A percentile compares a stretch with the other conserved stretches of the same genome.
phyloP scores from a whole-genome alignment of 2,329 filamentous ascomycete genomes.

The Claviceps sp. region DNA sequence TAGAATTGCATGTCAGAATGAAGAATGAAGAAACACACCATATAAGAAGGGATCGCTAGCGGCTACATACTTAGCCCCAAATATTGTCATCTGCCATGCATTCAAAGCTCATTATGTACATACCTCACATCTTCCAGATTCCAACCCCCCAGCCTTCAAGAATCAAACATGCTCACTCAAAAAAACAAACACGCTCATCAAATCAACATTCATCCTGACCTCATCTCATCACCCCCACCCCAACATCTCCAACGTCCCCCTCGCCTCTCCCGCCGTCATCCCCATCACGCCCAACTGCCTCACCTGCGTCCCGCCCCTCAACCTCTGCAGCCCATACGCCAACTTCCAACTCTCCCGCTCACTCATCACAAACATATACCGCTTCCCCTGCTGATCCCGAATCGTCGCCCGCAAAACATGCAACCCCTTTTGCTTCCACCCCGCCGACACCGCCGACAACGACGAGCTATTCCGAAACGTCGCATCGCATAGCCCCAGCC shows the following conservation, averaged over 20 bases:
- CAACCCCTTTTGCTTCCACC: constrained; percentile 40
- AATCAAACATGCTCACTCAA: no score
- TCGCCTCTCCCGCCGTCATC: constrained; percentile 41
- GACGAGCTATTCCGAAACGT: constrained; percentile 28
- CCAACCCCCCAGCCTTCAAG: no score
- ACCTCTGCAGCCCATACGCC: constrained; percentile 43
- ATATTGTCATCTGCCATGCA: no score
- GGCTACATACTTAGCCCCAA: no score
- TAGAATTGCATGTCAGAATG: no score
- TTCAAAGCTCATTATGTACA: no score
- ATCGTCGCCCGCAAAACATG: constrained; percentile 52
- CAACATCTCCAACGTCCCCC: constrained; percentile 41
- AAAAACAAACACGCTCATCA: background rate
- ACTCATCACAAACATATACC: constrained; percentile 50
- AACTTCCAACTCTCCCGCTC: constrained; percentile 59
- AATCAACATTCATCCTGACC: background rate
- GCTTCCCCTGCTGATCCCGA: constrained; percentile 52
- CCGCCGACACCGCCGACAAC: constrained; percentile 31
- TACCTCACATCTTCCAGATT: no score
- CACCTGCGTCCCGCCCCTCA: constrained; percentile 47
- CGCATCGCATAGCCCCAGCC: constrained; percentile 35
- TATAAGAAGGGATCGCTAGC: no score
- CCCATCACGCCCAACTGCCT: constrained; percentile 44
- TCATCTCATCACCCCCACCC: constrained; percentile 30
- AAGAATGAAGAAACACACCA: no score